A percentile compares a stretch with the other conserved stretches of the same genome.
Evolutionary conservation across 176 grass and related monocot species (phyloP).

Genomic region (Zea mays): Zm-B73-REFERENCE-NAM-5.0 NC_050100.1:19466001-19466500

Average conservation of each 20-base stretch:
- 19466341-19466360: slow-evolving; percentile 1
- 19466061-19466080: slow-evolving; percentile 99
- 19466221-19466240: slow-evolving; percentile 17
- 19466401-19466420: slow-evolving; percentile 8
- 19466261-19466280: slow-evolving; percentile 1
- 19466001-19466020: slow-evolving; percentile 19
- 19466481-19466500: slow-evolving; percentile 17
- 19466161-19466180: not conserved
- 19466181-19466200: not conserved
- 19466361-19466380: not conserved
- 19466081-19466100: slow-evolving; percentile 87
- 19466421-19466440: not conserved
- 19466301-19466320: slow-evolving; percentile 40
- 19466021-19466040: not conserved
- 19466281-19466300: slow-evolving; percentile 31
- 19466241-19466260: not conserved
- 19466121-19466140: slow-evolving; percentile 41
- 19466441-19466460: slow-evolving; percentile 28
- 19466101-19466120: slow-evolving; percentile 75
- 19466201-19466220: slow-evolving; percentile 27
- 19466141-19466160: not conserved
- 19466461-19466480: slow-evolving; percentile 16
- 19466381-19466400: slow-evolving; percentile 10
- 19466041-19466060: slow-evolving; percentile 53
- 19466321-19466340: not conserved